Evolutionary conservation across 2,329 filamentous ascomycete genomes (phyloP), one percentile per base, ranked within the genome.

Genomic region (Xylariaceae sp.): DNA sequence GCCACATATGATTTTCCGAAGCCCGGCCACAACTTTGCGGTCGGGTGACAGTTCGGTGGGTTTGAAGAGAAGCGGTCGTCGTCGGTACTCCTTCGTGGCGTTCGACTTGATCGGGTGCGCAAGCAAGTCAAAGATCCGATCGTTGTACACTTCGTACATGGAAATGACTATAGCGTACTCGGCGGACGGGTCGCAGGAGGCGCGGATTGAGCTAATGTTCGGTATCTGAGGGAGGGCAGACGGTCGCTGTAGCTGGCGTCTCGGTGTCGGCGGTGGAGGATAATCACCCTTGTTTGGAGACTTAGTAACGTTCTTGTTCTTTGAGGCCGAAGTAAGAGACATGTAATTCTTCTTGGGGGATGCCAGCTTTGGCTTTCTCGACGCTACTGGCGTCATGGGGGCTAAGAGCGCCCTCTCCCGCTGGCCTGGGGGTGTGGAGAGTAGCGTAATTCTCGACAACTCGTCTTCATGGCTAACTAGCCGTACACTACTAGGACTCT

Each of bases 91-190:
- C 65, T 90, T 91, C 2, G 85, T 88, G 4, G 81, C 80, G 37
- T 81, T 82, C 0, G 80, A 80, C 59, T 82, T 82, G 20, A 79
- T 74, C 2, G 84, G 81, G 0, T 85, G 83, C 0, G 89, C 89
- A 1, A 99, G 79, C 0, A 99, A 85, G 68, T 99, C 95, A 71
- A 96, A 98, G 63, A 99, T 98, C 37, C 93, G 88, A 75, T 99
- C 93, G 70, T 99, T 99, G 78, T 99, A 97, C 1, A 99, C 93
- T 73, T 99, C 95, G 74, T 98, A 98, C 93, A 99, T 99, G 51
- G 92, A 96, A 20, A 99, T 82, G 10, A 99, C 79, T 51, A 99
- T 86, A 3, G 89, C 89, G 66, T 97, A 97, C 65, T 96, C 91
- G 52, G 88, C 85, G 19, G 83, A 82, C 1, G 81, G 79, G 59